Evolutionary conservation across 2,329 filamentous ascomycete genomes (phyloP).

Genomic region (Cladophialophora bantiana): DNA sequence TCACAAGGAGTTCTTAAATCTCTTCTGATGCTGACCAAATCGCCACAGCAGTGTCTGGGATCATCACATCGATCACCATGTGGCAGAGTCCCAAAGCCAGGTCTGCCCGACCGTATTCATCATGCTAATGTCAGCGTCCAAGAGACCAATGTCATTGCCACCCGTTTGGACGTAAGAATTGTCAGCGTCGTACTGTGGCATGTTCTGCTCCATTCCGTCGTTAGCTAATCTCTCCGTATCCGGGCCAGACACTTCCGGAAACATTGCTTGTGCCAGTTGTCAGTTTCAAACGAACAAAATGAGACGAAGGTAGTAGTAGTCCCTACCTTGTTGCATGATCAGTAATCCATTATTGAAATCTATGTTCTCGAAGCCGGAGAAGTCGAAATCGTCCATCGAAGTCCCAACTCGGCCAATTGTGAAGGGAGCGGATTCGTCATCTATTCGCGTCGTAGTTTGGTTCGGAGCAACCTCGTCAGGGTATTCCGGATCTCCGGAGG

Average conservation of each 20-base stretch:
- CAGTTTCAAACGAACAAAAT: neutral
- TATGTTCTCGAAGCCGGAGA: conserved; percentile 30
- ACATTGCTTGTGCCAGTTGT: neutral
- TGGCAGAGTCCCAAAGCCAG: conserved; percentile 25
- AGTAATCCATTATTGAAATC: conserved; percentile 32
- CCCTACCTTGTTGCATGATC: conserved; percentile 30
- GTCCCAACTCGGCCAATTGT: neutral
- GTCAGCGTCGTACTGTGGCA: conserved; percentile 18
- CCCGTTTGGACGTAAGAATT: conserved; percentile 10
- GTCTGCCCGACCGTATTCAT: conserved; percentile 30
- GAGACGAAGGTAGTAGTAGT: neutral
- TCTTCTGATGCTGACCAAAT: neutral
- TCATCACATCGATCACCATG: conserved; percentile 2
- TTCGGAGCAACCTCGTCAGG: neutral
- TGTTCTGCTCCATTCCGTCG: neutral
- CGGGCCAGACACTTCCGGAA: conserved; percentile 14
- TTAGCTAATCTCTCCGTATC: conserved; percentile 3
- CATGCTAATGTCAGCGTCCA: conserved; percentile 24
- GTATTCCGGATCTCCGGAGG: conserved; percentile 1
- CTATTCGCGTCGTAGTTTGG: neutral
- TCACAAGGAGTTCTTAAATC: neutral
- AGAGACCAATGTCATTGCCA: conserved; percentile 22
- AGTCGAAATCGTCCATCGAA: conserved; percentile 23
- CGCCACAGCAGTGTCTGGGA: neutral
- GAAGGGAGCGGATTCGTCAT: neutral